A percentile compares a stretch with the other conserved stretches of the same genome.
These are phyloP conservation scores for Phytopythium litorale DNA, from an alignment of 352 stramenopile genomes.

Conservation along the genomic window DNA sequence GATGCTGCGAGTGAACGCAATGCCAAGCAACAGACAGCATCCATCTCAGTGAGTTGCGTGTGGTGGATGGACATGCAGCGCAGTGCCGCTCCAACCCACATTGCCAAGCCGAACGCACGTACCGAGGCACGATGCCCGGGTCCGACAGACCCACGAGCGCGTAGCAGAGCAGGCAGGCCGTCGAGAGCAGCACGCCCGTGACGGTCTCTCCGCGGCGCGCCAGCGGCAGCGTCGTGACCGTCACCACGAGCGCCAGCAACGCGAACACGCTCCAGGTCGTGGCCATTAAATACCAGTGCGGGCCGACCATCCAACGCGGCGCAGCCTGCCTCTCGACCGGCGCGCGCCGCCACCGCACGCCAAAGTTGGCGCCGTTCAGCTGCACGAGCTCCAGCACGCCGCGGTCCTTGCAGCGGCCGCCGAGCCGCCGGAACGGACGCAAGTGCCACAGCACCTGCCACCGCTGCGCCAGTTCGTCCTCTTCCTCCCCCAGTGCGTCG, in stretches of 20 bases:
- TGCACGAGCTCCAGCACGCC: slow-evolving; percentile 47
- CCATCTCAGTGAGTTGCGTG: not conserved
- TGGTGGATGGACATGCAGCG: no score
- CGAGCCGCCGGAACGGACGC: not conserved
- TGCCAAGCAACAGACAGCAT: not conserved
- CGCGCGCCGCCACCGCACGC: slow-evolving; percentile 33
- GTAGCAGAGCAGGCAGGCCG: slow-evolving; percentile 58
- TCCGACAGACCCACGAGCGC: slow-evolving; percentile 70
- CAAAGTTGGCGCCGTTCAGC: slow-evolving; percentile 50
- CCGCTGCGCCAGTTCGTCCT: slow-evolving; percentile 1
- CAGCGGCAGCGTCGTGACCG: slow-evolving; percentile 39
- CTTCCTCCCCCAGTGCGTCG: not conserved
- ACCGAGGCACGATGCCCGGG: slow-evolving; percentile 63
- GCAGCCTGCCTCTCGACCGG: not conserved
- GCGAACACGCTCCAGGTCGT: slow-evolving; percentile 54
- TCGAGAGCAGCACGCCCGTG: slow-evolving; percentile 52
- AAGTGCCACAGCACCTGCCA: slow-evolving; percentile 20
- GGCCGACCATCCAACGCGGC: slow-evolving; percentile 62
- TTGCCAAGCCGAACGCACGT: not conserved
- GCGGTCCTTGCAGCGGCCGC: not conserved
- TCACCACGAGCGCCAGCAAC: slow-evolving; percentile 39
- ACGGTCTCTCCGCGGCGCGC: slow-evolving; percentile 35
- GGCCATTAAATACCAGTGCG: slow-evolving; percentile 76
- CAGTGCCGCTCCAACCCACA: no score
- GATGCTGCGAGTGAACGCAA: slow-evolving; percentile 18